Evolutionary conservation across 2,329 filamentous ascomycete genomes (phyloP), one percentile per base, ranked within the genome.

Genomic region (Epichloe uncinata): DNA sequence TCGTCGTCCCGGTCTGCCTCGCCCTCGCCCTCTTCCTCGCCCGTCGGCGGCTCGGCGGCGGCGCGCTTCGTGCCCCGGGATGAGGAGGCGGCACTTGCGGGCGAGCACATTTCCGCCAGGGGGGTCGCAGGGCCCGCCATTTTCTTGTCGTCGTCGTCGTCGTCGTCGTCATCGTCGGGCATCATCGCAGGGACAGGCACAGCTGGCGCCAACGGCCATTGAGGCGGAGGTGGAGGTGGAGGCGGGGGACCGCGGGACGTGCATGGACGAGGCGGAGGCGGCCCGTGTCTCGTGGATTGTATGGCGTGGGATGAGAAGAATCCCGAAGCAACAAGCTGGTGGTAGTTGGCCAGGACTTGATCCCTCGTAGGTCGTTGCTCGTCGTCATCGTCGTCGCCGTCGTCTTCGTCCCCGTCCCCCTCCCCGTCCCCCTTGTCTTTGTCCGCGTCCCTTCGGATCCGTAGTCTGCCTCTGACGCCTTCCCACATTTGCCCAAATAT

Each of bases 261-360:
- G 48, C 22, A 26, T 26, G 22, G 22, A 26, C 22, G 22, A 26
- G 22, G 22, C 7, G 22, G 22, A 42, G 42, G 53, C 45, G 45
- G 54, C 18, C 30, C 53, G 22, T 41, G 51, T 3, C 77, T 68
- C 1, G 74, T 77, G 4, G 75, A 78, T 53, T 75, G 73, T 53
- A 79, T 79, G 48, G 77, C 76, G 54, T 79, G 76, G 22, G 73
- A 67, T 44, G 72, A 68, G 60, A 81, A 81, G 70, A 81, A 81
- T 52, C 77, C 77, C 5, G 71, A 71, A 2, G 74, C 71, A 56
- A 80, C 69, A 50, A 81, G 69, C 55, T 75, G 65, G 55, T 78
- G 73, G 61, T 81, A 81, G 58, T 69, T 79, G 52, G 73, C 70
- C 58, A 78, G 56, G 48, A 80, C 70, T 51, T 80, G 75, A 47